Evolutionary conservation across 108 stramenopile genomes (phyloP), one percentile per base, ranked within the genome.

Genomic region (Discostella stelligeroides): DNA sequence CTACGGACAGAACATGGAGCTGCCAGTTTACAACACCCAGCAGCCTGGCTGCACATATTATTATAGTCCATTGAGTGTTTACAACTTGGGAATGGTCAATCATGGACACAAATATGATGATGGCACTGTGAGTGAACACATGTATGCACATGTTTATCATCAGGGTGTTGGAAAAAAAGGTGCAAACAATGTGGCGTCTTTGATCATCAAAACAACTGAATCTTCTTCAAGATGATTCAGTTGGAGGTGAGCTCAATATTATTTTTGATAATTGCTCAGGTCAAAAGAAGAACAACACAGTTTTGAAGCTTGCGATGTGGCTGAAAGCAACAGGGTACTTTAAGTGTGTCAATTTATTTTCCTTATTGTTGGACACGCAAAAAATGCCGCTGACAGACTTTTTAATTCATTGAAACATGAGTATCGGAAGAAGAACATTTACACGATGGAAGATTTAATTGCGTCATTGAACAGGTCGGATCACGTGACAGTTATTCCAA

Each of bases 41-140:
- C 65, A 74, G 37, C 73, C 64, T 49, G 73, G 73, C 20, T 18
- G 46, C 10, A 42, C 73, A 8, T 74, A n/a, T n/a, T n/a, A n/a
- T n/a, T n/a, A n/a, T n/a, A n/a, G n/a, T n/a, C n/a, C n/a, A n/a
- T n/a, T n/a, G 37, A 66, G 15, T 47, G 54, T 58, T 24, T 45
- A 67, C 48, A 56, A 50, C 10, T 74, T 66, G 51, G 73, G 64
- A 23, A 24, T 74, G 20, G 64, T 68, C 11, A 43, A 63, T 28
- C 61, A 63, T 46, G 42, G 43, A 0, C 61, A 63, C 15, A 12
- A 39, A 3, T 46, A 63, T 24, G 45, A 46, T 8, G 45, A 63
- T 15, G 25, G 24, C 4, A 45, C 0, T 47, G 21, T 43, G 21
- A 27, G 15, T 0, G 45, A 47, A 11, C 66, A 67, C 21, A 54